Percentiles rank a stretch among this genome's conserved stretches.
Evolutionary conservation across 1,284 basidiomycete species (phyloP).

Genomic region (Polyporus tsugae): DNA sequence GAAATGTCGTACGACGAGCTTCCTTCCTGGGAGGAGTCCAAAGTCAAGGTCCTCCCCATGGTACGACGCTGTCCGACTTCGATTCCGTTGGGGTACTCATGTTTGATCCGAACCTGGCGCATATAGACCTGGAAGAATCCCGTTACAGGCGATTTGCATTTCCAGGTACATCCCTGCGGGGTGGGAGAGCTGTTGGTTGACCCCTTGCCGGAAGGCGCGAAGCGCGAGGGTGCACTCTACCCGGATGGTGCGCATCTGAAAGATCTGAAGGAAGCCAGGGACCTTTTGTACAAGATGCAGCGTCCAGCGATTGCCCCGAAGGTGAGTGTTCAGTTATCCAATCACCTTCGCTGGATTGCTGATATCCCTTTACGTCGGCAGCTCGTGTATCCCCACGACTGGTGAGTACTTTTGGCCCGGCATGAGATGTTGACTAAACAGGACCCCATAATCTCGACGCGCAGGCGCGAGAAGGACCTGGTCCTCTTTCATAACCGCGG

Average conservation of each 20-base stretch:
- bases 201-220: constrained; percentile 64
- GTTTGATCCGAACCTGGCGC: not conserved
- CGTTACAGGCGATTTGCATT: constrained; percentile 75
- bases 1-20: constrained; percentile 73
- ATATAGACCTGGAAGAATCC: constrained; percentile 86
- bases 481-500: constrained; percentile 82
- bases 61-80: constrained; percentile 48
- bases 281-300: constrained; percentile 81
- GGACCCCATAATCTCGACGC: not conserved
- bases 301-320: constrained; percentile 80
- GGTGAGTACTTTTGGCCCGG: constrained; percentile 41
- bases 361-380: constrained; percentile 29
- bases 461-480: constrained; percentile 65
- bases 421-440: not conserved
- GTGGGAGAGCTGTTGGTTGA: constrained; percentile 64
- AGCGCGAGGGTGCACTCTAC: constrained; percentile 65
- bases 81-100: constrained; percentile 3
- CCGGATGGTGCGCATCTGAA: constrained; percentile 79
- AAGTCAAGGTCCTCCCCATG: constrained; percentile 75
- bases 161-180: constrained; percentile 82
- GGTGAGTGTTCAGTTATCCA: constrained; percentile 44
- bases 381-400: constrained; percentile 75
- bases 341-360: not conserved
- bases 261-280: constrained; percentile 76
- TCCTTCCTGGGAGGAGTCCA: constrained; percentile 77